A percentile compares a stretch with the other conserved stretches of the same genome.
These are phyloP conservation scores for Penicillium verhagenii DNA, from an alignment of 495 filamentous ascomycete genomes.

Conservation along the genomic window DNA sequence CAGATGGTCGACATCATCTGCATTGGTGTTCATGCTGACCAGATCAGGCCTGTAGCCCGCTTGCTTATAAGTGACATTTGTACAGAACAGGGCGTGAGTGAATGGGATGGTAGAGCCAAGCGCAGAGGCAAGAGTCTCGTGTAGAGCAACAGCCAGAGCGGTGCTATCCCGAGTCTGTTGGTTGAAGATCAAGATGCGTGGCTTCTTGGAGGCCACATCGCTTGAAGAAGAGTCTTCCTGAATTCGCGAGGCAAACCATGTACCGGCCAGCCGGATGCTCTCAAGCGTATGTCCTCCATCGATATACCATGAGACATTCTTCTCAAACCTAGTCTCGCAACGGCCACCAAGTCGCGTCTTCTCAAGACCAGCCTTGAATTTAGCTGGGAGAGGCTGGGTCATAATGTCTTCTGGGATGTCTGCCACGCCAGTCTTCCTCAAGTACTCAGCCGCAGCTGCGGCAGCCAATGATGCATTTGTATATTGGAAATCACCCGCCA, in stretches of 20 bases:
- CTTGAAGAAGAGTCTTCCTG: conserved; percentile 43
- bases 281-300: conserved; percentile 92
- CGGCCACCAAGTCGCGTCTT: conserved; percentile 74
- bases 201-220: conserved; percentile 39
- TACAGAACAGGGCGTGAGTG: conserved; percentile 81
- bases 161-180: conserved; percentile 81
- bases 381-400: conserved; percentile 53
- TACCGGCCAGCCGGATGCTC: conserved; percentile 73
- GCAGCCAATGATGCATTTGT: conserved; percentile 83
- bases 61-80: conserved; percentile 75
- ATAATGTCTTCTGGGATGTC: conserved; percentile 48
- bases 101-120: conserved; percentile 59
- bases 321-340: conserved; percentile 73
- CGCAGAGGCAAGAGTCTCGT: conserved; percentile 60
- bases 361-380: conserved; percentile 75
- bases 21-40: conserved; percentile 70
- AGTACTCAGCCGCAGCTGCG: conserved; percentile 63
- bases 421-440: conserved; percentile 42
- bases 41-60: conserved; percentile 74
- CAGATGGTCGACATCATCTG: conserved; percentile 62
- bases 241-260: conserved; percentile 72
- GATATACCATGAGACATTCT: conserved; percentile 77
- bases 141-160: conserved; percentile 63
- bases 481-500: conserved; percentile 81
- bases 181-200: conserved; percentile 87